phyloP scores from a whole-genome alignment of 495 filamentous ascomycete genomes.

The Tetracladium setigerum region DNA sequence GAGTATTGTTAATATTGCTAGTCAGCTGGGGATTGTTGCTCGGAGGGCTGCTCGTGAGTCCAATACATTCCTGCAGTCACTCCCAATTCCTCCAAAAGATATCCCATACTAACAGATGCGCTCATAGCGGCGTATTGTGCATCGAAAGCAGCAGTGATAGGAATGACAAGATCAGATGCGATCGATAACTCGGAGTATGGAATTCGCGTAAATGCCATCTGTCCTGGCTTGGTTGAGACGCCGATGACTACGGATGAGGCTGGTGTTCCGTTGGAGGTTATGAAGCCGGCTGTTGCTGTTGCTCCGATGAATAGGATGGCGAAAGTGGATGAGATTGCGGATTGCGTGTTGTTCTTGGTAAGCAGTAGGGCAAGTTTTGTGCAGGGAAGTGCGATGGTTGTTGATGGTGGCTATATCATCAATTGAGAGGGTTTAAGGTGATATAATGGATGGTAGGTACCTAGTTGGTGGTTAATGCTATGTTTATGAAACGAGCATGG shows the following conservation, averaged over 20 bases:
- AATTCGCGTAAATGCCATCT: constrained; percentile 48
- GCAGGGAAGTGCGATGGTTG: constrained; percentile 38
- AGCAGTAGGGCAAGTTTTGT: constrained; percentile 41
- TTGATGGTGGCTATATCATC: constrained; percentile 15
- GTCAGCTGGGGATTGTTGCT: constrained; percentile 45
- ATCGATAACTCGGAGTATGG: constrained; percentile 27
- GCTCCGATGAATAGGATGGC: constrained; percentile 45
- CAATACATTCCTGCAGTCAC: not conserved
- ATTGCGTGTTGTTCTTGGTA: constrained; percentile 41
- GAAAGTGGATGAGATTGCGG: constrained; percentile 40
- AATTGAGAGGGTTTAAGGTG: too few relatives aligned
- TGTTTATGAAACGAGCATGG: too few relatives aligned
- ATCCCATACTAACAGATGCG: too few relatives aligned
- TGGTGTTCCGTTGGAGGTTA: constrained; percentile 20
- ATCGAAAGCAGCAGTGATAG: constrained; percentile 39
- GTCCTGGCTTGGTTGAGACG: constrained; percentile 35
- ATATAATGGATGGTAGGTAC: too few relatives aligned
- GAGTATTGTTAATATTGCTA: constrained; percentile 45
- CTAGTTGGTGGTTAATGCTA: too few relatives aligned
- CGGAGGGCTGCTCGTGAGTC: constrained; percentile 38
- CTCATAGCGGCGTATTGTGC: constrained; percentile 39
- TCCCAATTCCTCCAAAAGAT: too few relatives aligned
- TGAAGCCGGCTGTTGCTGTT: constrained; percentile 31
- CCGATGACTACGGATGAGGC: constrained; percentile 34
- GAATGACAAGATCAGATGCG: constrained; percentile 29